Evolutionary conservation across 1,284 basidiomycete species (phyloP), one percentile per base, ranked within the genome.

Genomic region (Ustanciosporium gigantosporum): DNA sequence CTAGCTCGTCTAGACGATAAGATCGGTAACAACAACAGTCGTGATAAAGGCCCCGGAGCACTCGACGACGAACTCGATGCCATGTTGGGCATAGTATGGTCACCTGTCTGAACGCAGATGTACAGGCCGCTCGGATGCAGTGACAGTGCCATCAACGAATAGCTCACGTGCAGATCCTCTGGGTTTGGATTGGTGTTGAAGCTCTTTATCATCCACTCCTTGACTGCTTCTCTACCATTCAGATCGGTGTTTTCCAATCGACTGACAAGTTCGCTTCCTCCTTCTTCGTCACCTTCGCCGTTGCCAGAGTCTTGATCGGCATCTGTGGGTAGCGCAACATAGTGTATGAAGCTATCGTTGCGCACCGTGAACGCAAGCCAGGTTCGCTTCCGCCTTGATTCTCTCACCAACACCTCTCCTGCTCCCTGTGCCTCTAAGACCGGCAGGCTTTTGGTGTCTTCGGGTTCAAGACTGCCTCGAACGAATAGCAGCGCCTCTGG

Each of bases 401-500:
- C 45, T 23, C 38, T 46, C 6, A 61, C 29, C 4, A 55, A 20
- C 3, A 61, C 17, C 36, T 62, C 38, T 27, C 41, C 36, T 14
- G 34, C 45, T 15, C 31, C 45, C 16, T 21, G 32, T 15, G 16
- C 42, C n/a, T 24, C 43, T 7, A 16, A 5, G 5, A 19, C 24
- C 8, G n/a, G 19, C 11, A 25, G 8, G n/a, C 22, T 22, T 19
- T 43, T n/a, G 7, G 9, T 4, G 3, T 13, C 31, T 1, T 46
- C 39, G 8, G 70, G 70, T 7, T 51, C 32, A 5, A 46, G 5
- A 2, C 40, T 46, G 20, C 58, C 60, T 2, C 49, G 49, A 3
- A 73, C 41, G 20, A 74, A 74, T 2, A 73, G 37, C n/a, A 74
- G 46, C n/a, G 68, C 50, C 38, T 74, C 70, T 4, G 73, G 73